phyloP scores from a whole-genome alignment of 1,139 yeast species.

The Meyerozyma guilliermondii region DNA sequence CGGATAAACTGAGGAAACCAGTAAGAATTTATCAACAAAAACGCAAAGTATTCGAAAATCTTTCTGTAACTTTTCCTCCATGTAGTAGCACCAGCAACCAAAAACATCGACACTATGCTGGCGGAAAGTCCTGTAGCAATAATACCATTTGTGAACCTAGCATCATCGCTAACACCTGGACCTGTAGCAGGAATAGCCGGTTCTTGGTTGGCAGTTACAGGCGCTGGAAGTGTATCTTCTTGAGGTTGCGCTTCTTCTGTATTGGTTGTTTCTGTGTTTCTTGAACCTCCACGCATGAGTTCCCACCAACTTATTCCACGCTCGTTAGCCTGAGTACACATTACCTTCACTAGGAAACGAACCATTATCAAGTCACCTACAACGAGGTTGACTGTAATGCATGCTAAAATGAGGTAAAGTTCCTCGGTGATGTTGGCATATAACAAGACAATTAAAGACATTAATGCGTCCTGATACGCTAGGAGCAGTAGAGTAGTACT shows the following conservation, averaged over 20 bases:
- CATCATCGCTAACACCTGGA: conserved; percentile 37
- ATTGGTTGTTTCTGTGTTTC: too few relatives aligned
- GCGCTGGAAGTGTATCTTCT: conserved; percentile 6
- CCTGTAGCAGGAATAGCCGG: conserved; percentile 7
- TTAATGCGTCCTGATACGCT: conserved; percentile 70
- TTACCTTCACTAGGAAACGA: conserved; percentile 66
- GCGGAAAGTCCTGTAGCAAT: conserved; percentile 60
- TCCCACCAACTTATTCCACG: conserved; percentile 61
- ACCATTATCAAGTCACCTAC: conserved; percentile 37
- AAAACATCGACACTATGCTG: conserved; percentile 53
- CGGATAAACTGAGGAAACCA: conserved; percentile 93
- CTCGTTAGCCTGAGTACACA: conserved; percentile 72
- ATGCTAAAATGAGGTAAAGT: conserved; percentile 61
- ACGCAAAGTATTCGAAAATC: conserved; percentile 51
- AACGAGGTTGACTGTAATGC: conserved; percentile 66
- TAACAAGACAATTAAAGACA: conserved; percentile 58
- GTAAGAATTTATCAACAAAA: conserved; percentile 57
- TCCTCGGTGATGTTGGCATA: conserved; percentile 51
- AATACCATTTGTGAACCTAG: conserved; percentile 53
- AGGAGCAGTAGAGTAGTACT: conserved; percentile 46
- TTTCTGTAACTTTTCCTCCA: conserved; percentile 62
- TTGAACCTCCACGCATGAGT: conserved; percentile 43
- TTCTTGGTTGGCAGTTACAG: conserved; percentile 2
- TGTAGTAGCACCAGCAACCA: conserved; percentile 50
- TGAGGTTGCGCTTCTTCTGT: conserved; percentile 8